Percentiles rank a stretch among this genome's conserved stretches.
Conservation (phyloP, 148 eudicot genomes). For the Camellia sinensis region DNA sequence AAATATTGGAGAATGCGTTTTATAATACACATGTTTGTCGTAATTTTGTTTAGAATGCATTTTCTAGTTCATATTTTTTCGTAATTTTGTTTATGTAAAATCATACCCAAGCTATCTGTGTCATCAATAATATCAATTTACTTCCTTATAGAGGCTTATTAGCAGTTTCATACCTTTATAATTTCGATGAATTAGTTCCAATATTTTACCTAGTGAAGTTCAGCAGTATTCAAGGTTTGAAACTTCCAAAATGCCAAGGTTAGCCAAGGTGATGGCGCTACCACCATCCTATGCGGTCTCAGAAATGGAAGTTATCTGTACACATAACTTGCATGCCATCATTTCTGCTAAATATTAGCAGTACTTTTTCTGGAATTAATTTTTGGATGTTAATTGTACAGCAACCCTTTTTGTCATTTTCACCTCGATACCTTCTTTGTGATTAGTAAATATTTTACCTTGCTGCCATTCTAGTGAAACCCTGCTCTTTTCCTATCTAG, state of each 20-base stretch:
- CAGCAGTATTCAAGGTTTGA: slow-evolving; percentile 5
- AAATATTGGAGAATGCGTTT: neutral
- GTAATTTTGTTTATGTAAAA: neutral
- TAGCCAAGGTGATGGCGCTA: neutral
- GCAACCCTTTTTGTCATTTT: neutral
- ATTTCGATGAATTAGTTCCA: too few relatives aligned
- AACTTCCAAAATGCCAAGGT: neutral
- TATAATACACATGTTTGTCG: neutral
- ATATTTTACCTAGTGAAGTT: neutral
- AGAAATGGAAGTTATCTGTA: neutral
- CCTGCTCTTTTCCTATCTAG: neutral
- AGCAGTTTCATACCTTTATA: too few relatives aligned
- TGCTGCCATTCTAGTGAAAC: neutral
- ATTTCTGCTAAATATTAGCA: neutral
- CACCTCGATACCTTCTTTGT: neutral
- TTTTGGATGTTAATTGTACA: neutral
- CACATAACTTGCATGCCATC: neutral
- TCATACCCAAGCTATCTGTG: neutral
- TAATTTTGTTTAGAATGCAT: too few relatives aligned
- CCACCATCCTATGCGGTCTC: neutral
- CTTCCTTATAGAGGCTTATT: neutral
- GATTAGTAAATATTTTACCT: neutral
- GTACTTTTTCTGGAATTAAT: neutral
- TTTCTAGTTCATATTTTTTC: neutral
- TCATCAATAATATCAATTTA: neutral